Evolutionary conservation across 768 basidiomycete genomes (phyloP).

Genomic region (Gloeopeniophorella convolvens): DNA sequence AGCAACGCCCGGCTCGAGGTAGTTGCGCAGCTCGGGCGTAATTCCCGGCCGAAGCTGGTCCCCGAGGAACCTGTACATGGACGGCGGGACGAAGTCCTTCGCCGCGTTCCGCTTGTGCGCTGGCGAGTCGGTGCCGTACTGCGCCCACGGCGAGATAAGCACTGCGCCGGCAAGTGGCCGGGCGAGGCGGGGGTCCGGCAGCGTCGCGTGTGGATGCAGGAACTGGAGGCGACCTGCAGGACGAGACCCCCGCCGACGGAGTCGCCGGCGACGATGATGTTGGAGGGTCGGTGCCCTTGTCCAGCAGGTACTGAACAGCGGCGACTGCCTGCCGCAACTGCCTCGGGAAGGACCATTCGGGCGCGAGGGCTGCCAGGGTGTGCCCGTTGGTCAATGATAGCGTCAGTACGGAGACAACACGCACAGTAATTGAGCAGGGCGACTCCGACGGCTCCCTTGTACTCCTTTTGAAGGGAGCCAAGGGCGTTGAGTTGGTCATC

Average conservation of each 20-base stretch:
- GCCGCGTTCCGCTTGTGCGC: neutral
- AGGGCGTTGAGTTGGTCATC: neutral
- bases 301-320: conserved; percentile 16
- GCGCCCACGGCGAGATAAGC: conserved; percentile 5
- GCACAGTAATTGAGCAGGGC: conserved; percentile 5
- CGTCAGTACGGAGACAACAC: neutral
- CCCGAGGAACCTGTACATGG: neutral
- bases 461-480: neutral
- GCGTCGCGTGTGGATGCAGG: conserved; percentile 16
- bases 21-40: neutral
- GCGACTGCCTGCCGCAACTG: conserved; percentile 15
- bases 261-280: conserved; percentile 22
- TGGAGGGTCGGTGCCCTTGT: conserved; percentile 16
- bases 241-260: conserved; percentile 20
- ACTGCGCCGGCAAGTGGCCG: neutral
- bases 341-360: conserved; percentile 10
- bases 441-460: neutral
- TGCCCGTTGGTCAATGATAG: too few species aligned
- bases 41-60: neutral
- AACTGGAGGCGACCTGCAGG: conserved; percentile 19
- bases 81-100: neutral
- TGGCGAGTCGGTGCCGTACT: neutral
- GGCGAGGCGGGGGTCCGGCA: neutral
- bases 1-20: conserved; percentile 2
- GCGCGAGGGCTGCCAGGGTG: neutral